A percentile compares a stretch with the other conserved stretches of the same genome.
These are phyloP conservation scores for Funneliformis caledonium DNA, from an alignment of 371 early-diverging fungal genomes.

Conservation along the genomic window DNA sequence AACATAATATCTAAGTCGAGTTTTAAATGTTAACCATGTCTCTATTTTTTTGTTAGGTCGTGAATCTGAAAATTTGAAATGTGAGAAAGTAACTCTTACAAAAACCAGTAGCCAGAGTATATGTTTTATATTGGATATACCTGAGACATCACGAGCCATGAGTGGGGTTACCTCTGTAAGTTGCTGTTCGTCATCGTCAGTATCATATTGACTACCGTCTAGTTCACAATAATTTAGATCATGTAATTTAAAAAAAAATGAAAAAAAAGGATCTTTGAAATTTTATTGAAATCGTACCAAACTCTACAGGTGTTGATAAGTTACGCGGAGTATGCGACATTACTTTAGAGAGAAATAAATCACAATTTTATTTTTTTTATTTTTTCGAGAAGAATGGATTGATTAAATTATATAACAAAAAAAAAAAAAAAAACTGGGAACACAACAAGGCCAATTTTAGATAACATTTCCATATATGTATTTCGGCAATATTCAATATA, in stretches of 20 bases:
- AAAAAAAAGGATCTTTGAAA: too few species aligned
- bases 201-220: constrained; percentile 4
- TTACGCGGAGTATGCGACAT: neutral
- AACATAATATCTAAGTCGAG: constrained; percentile 85
- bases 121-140: neutral
- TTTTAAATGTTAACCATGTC: constrained; percentile 51
- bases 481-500: too few species aligned
- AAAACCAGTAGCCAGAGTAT: neutral
- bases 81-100: neutral
- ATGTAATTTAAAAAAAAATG: neutral
- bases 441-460: too few species aligned
- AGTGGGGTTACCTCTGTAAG: constrained; percentile 5
- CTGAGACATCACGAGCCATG: neutral
- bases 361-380: neutral
- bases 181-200: neutral
- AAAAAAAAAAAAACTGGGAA: too few species aligned
- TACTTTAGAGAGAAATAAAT: too few species aligned
- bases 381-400: neutral
- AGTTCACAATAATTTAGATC: neutral
- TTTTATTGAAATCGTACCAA: neutral
- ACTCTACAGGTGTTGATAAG: neutral
- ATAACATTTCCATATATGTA: too few species aligned
- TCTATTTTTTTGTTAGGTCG: constrained; percentile 13
- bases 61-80: neutral
- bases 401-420: too few species aligned